Evolutionary conservation across 2,329 filamentous ascomycete genomes (phyloP).

Genomic region (Penicillium sp.): DNA sequence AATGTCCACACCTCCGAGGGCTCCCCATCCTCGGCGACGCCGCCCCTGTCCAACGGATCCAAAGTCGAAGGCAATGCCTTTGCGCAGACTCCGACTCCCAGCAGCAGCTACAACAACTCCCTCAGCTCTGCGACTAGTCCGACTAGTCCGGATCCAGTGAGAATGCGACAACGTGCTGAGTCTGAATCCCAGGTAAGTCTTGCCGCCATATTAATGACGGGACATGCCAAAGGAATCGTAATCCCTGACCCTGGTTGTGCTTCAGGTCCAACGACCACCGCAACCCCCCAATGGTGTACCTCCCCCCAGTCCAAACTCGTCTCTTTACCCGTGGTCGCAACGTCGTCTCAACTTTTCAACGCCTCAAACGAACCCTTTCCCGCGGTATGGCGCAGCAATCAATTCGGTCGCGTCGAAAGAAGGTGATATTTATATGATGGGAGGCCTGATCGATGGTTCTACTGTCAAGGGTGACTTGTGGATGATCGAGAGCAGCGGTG

Average conservation of each 20-base stretch:
- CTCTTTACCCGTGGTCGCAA: conserved; percentile 95
- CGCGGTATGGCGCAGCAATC: conserved; percentile 94
- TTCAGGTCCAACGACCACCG: conserved; percentile 38
- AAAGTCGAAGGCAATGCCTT: conserved; percentile 39
- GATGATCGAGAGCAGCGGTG: conserved; percentile 88
- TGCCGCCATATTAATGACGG: not conserved
- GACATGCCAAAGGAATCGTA: not conserved
- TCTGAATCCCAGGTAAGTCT: conserved; percentile 59
- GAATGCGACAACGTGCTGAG: conserved; percentile 59
- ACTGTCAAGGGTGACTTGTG: conserved; percentile 97
- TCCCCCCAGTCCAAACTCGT: conserved; percentile 67
- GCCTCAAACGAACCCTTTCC: conserved; percentile 83
- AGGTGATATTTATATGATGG: conserved; percentile 97
- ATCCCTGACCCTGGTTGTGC: conserved; percentile 7
- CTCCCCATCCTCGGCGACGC: conserved; percentile 43
- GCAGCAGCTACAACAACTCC: conserved; percentile 69
- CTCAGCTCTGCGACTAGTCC: conserved; percentile 68
- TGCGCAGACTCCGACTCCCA: conserved; percentile 68
- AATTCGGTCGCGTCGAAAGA: conserved; percentile 93
- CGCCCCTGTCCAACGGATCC: conserved; percentile 53
- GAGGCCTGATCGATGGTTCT: conserved; percentile 89
- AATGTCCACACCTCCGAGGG: conserved; percentile 63
- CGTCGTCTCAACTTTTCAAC: conserved; percentile 84
- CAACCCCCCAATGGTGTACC: conserved; percentile 61
- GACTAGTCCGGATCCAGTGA: conserved; percentile 68